Base-by-base conservation (phyloP, 108 stramenopile species). In the Stephanodiscus triporus region DNA sequence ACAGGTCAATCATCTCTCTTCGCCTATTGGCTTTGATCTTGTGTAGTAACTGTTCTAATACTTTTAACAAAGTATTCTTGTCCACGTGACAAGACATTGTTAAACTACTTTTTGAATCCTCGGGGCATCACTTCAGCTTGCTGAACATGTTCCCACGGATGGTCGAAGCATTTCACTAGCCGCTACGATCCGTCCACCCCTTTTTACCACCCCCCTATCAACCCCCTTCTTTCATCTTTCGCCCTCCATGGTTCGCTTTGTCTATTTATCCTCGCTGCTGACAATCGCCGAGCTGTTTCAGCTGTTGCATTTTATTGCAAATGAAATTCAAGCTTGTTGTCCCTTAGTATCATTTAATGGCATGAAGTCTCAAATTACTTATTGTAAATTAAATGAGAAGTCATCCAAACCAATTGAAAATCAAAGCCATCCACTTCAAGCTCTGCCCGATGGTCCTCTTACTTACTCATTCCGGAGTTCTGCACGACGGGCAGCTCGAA, bases 141-240 rank as follows among this genome's bases (percentile, higher is more conserved):
- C 89, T 69, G 63, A 78, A 85, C 57, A 75, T 82, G 83, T 59
- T n/a, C 66, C 74, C 89, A 82, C 85, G 89, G 80, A 90, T 90
- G 89, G 89, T 90, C 85, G 87, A 79, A 86, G 87, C 87, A 90
- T 88, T 90, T 90, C 89, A 90, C 89, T 79, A 85, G 86, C 85
- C 87, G 87, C 89, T 87, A 83, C 77, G 85, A 86, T 78, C 80
- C 75, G 86, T 87, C 75, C 85, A 87, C 85, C 87, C 85, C 75
- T 10, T 58, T 57, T 34, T 43, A 19, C 20, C 70, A 50, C 69
- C 43, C 22, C 45, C 7, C 22, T 54, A n/a, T 43, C 75, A 60
- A 70, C 65, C 73, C 72, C 48, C 19, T 9, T 4, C 11, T 9
- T 11, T 11, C 40, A 40, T 11, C 40, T 9, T 9, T 40, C 11